Base-by-base conservation (phyloP, 345 rosid species). In the Brassica cretica region DNA sequence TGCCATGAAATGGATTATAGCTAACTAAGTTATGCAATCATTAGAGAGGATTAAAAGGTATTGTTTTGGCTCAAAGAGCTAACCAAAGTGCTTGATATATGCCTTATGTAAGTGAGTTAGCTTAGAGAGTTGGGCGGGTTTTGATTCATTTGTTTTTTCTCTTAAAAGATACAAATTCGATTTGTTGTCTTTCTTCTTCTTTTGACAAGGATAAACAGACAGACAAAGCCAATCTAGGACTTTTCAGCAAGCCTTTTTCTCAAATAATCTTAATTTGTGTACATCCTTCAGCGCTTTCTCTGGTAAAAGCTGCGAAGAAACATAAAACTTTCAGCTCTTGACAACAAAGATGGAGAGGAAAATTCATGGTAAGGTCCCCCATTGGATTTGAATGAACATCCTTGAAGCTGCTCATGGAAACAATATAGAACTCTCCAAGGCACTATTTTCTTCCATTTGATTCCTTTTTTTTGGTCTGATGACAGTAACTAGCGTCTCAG, bases 331-430 rank as follows among this genome's bases (percentile, higher is more conserved):
- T 66, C 44, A 63, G 18, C 53, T 64, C 8, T 18, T 19, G 33
- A 19, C 35, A 46, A 58, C 19, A 69, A 49, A 84, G 91, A 92
- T 78, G 97, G 97, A 63, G 95, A 92, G 76, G 98, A 91, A 80
- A 44, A 33, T 71, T 18, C 84, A 76, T 33, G 69, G 91, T 61
- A 84, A 77, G 81, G 97, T 94, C 56, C 97, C 97, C 39, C 39
- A 6, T 6, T 6, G 8, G 8, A 18, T 87, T 69, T 97, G 97
- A 76, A 94, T 88, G 95, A 88, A 91, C 8, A 87, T 92, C 85
- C 80, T 94, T 51, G 95, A 92, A 88, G 98, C 98, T 58, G 98
- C 97, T 67, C 92, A 89, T 74, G 86, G 89, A 84, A 89, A 90
- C 79, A 97, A 92, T 75, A 90, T 94, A 75, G 95, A 92, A 64